Percentiles rank a stretch among this genome's conserved stretches.
phyloP scores from a whole-genome alignment of 495 filamentous ascomycete species.

The Opeltia flavorubescens region DNA sequence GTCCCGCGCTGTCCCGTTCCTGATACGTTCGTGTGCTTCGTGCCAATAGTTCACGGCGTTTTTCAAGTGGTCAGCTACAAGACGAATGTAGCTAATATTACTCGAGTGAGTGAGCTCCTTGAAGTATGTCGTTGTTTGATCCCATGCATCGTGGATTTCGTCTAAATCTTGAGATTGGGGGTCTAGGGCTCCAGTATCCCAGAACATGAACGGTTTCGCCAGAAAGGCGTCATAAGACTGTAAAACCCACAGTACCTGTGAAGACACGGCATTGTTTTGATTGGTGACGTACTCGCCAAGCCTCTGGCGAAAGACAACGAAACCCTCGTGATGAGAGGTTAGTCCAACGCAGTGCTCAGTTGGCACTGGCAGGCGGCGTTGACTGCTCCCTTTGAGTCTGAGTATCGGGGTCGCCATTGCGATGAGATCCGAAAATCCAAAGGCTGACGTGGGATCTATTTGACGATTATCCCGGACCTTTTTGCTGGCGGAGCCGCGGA shows the following conservation, averaged over 20 bases:
- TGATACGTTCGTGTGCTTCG: background rate
- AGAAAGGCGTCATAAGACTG: background rate
- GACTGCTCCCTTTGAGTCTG: slow-evolving; percentile 1
- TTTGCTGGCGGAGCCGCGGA: background rate
- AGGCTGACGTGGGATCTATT: background rate
- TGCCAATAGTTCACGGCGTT: slow-evolving; percentile 3
- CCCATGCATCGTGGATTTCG: background rate
- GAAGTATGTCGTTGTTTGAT: background rate
- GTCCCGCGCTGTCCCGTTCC: background rate
- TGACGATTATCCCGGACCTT: background rate
- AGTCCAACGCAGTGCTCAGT: slow-evolving; percentile 5
- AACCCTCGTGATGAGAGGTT: slow-evolving; percentile 7
- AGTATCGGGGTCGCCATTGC: slow-evolving; percentile 8
- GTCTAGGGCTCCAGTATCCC: background rate
- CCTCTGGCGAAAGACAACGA: slow-evolving; percentile 8
- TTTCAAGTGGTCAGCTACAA: slow-evolving; percentile 5
- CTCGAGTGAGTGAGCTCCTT: background rate
- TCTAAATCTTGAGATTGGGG: background rate
- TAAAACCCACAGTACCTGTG: background rate
- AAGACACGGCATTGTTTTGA: background rate
- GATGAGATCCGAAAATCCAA: slow-evolving; percentile 8
- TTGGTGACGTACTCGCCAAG: background rate
- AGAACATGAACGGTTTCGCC: background rate
- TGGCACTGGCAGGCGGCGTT: slow-evolving; percentile 6
- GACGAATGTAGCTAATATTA: background rate